Percentiles rank a stretch among this genome's conserved stretches.
phyloP scores from a whole-genome alignment of 164 flowering plant species.

The Tinospora cordifolia region DNA sequence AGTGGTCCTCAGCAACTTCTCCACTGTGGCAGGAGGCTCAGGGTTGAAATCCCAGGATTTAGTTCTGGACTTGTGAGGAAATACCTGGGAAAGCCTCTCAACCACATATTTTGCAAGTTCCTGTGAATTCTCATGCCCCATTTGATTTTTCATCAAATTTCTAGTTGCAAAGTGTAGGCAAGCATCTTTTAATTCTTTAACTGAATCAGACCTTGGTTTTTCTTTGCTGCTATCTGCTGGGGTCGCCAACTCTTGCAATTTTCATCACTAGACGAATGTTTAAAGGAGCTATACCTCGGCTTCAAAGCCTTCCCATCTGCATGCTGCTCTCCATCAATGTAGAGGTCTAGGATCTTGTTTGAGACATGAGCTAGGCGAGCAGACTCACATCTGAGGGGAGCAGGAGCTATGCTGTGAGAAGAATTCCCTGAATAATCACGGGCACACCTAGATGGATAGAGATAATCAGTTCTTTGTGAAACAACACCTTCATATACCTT shows the following conservation, averaged over 20 bases:
- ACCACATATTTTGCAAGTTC: constrained; percentile 69
- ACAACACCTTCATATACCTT: constrained; percentile 19
- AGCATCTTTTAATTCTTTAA: constrained; percentile 44
- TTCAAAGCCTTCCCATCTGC: constrained; percentile 33
- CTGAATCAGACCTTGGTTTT: constrained; percentile 44
- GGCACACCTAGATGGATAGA: constrained; percentile 26
- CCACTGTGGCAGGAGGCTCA: constrained; percentile 57
- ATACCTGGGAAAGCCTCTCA: constrained; percentile 60
- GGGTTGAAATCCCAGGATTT: constrained; percentile 32
- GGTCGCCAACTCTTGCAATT: constrained; percentile 41
- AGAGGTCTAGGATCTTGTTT: constrained; percentile 66
- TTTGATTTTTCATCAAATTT: constrained; percentile 40
- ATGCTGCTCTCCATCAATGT: constrained; percentile 88
- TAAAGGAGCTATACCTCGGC: constrained; percentile 24
- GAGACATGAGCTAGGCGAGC: constrained; percentile 35
- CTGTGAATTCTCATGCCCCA: constrained; percentile 55
- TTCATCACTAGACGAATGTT: constrained; percentile 23
- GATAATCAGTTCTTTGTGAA: constrained; percentile 22
- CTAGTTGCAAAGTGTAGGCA: constrained; percentile 29
- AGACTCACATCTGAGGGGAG: constrained; percentile 22
- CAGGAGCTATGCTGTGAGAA: constrained; percentile 36
- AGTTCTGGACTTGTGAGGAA: constrained; percentile 25
- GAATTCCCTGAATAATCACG: constrained; percentile 47
- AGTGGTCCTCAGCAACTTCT: constrained; percentile 52
- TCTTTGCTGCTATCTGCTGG: constrained; percentile 39